These are phyloP conservation scores for Penicillium paneum DNA, from an alignment of 2,329 filamentous ascomycete genomes.

Conservation along the genomic window DNA sequence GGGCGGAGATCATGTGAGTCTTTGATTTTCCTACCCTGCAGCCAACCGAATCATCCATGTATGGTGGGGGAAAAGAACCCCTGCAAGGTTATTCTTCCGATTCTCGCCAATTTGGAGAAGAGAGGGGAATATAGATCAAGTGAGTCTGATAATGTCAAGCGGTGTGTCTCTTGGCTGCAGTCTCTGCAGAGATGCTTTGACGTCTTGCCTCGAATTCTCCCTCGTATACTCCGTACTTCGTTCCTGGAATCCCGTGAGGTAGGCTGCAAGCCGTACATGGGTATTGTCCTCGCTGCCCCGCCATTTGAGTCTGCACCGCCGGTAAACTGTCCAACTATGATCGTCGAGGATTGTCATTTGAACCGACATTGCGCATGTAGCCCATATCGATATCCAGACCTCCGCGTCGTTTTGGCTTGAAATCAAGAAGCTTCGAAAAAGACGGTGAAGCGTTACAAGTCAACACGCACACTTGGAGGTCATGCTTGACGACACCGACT, in stretches of 20 bases:
- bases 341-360: constrained; percentile 13
- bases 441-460: constrained; percentile 22
- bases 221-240: constrained; percentile 1
- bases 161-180: constrained; percentile 27
- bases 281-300: constrained; percentile 10
- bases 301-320: constrained; percentile 24
- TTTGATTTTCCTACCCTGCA: constrained; percentile 13
- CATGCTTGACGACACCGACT: constrained; percentile 4
- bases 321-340: constrained; percentile 12
- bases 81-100: constrained; percentile 4
- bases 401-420: constrained; percentile 17
- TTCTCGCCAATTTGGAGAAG: constrained; percentile 9
- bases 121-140: constrained; percentile 2
- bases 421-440: constrained; percentile 15
- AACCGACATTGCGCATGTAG: constrained; percentile 18
- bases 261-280: constrained; percentile 6
- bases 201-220: background rate
- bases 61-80: background rate
- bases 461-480: constrained; percentile 4
- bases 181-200: constrained; percentile 5
- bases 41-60: constrained; percentile 19
- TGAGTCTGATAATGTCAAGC: constrained; percentile 9
- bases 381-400: constrained; percentile 21
- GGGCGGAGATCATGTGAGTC: constrained; percentile 13
- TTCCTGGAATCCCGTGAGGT: constrained; percentile 2